A percentile compares a stretch with the other conserved stretches of the same genome.
Evolutionary conservation across 257 asterid genomes (phyloP).

Genomic region (Penstemon eatonii): DNA sequence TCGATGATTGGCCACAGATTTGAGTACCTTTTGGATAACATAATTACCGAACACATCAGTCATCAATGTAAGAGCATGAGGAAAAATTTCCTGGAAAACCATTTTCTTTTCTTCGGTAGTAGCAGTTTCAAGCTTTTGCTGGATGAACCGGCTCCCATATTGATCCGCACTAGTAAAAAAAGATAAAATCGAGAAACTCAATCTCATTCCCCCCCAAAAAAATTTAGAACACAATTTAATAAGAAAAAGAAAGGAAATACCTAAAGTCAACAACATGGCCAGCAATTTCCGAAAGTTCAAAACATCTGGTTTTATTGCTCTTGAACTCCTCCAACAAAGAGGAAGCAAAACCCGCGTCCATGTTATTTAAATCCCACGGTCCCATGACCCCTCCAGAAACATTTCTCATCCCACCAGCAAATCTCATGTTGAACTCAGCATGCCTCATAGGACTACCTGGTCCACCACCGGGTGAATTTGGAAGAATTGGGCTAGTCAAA

Average conservation of each 20-base stretch:
- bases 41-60: conserved; percentile 90
- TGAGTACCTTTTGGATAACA: conserved; percentile 76
- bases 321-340: conserved; percentile 75
- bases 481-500: conserved; percentile 39
- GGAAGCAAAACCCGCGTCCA: conserved; percentile 53
- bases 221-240: background rate
- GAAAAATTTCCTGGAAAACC: conserved; percentile 80
- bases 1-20: conserved; percentile 2
- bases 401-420: conserved; percentile 44
- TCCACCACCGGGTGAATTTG: conserved; percentile 51
- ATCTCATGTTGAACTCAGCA: conserved; percentile 65
- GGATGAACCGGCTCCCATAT: conserved; percentile 83
- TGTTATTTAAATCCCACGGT: conserved; percentile 55
- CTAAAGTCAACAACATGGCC: conserved; percentile 89
- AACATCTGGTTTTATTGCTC: conserved; percentile 64
- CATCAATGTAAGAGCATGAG: conserved; percentile 71
- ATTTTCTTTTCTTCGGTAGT: conserved; percentile 64
- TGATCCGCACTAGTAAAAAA: conserved; percentile 70
- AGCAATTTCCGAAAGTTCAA: conserved; percentile 77
- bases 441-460: conserved; percentile 66
- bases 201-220: background rate
- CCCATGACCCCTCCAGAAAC: conserved; percentile 49
- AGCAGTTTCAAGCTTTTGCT: conserved; percentile 83
- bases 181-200: background rate
- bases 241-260: conserved; percentile 29